Base-by-base conservation (phyloP, 2,329 filamentous ascomycete genomes). In the Fusarium oligoseptatum region DNA sequence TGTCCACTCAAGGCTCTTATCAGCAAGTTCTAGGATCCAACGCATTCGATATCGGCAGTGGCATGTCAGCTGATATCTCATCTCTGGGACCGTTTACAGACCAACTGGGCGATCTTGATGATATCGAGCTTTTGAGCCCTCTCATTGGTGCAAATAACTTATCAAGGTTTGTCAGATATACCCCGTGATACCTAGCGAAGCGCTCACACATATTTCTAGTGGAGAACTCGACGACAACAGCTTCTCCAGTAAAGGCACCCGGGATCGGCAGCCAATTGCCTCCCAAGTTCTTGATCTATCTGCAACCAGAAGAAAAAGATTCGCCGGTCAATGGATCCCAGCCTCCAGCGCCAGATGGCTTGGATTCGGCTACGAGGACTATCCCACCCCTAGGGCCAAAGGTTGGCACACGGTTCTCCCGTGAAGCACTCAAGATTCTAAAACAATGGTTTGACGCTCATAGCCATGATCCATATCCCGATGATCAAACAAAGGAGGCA, bases 381-480 rank as follows among this genome's bases (percentile, higher is more conserved):
- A n/a, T 17, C 22, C 22, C 56, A 14, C 6, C 22, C 34, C 24
- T 17, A 1, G n/a, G 24, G 20, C 36, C 39, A n/a, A 67, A 67
- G 36, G 60, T 64, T 17, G 60, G 65, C 8, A 55, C 48, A 2
- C 27, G 60, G 12, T 67, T 67, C 50, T 67, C 65, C 9, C 60
- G 48, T 22, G 50, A 63, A 14, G 37, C 60, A 14, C 32, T 64
- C 3, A 29, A 22, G 3, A 37, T 67, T 27, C 20, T 67, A 12
- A 57, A 61, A 6, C 39, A 58, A 48, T 97, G 94, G 94, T 87
- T 96, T 29, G 88, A 91, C 1, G 90, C 90, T 11, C 94, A 97
- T 80, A 88, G 88, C 73, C 88, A 92, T 60, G 93, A 96, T 77
- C 94, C 94, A 0, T 97, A 97, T 79, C 94, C 94, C 8, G 94